Base-by-base conservation (phyloP, 768 basidiomycete species). In the Lactifluus rugatus region DNA sequence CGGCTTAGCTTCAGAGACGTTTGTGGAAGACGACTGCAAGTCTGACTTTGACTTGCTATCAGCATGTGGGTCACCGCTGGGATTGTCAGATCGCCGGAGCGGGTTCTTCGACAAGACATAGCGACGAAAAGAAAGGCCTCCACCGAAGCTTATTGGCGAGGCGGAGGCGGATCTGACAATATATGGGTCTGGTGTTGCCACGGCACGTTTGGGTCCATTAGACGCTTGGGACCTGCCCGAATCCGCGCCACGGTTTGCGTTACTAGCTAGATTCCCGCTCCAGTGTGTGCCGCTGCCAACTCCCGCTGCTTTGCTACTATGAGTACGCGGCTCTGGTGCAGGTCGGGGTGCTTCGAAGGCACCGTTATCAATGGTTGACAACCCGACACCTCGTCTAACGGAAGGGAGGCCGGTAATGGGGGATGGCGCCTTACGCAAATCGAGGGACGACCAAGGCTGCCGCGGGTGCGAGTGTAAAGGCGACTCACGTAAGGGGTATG, bases 321-420 rank as follows among this genome's bases (percentile, higher is more conserved):
- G 31, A 25, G 48, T 6, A 21, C 41, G 23, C 4, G 58, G 54
- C 48, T 36, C 53, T 0, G 53, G 58, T 28, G 58, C 58, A 21
- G 34, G 58, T n/a, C 58, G 58, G 2, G 58, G 58, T 45, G 58
- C 54, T 46, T 60, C 58, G 2, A 60, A 60, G 17, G 53, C 58
- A 23, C 58, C 58, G 7, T 60, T 60, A 26, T 60, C 58, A n/a
- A 46, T 2, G 0, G 48, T 45, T 3, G 54, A 55, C 25, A 60
- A 44, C 13, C 58, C 58, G 17, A 60, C 21, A 8, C 58, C 48
- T 3, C 10, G 26, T 26, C 10, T 23, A 19, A 26, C 26, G 32
- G 49, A 25, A 42, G 31, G 47, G 5, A 14, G 23, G 19, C 23
- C 32, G 19, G 16, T 5, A 1, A 13, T 14, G 19, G 11, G 5